Evolutionary conservation across 768 basidiomycete genomes (phyloP), one percentile per base, ranked within the genome.

Genomic region (Xanthoconium stramineum): DNA sequence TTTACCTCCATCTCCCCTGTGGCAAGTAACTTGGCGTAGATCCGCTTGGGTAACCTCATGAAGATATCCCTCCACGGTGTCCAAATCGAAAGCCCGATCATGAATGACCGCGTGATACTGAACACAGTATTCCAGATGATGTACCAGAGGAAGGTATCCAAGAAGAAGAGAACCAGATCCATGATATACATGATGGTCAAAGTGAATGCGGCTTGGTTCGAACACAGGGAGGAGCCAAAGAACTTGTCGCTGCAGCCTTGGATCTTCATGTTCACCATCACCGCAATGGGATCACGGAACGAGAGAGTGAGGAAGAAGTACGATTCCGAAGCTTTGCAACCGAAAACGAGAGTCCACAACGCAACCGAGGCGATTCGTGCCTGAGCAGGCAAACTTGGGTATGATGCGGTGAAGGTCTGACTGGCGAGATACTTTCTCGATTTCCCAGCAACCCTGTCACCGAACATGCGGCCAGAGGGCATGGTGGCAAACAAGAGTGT

Each of bases 101-200:
- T 78, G 74, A 99, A 99, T 17, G 87, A 90, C 52, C 95, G 82
- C 24, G 78, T 88, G 64, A 95, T 91, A 67, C 87, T 89, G 76
- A 91, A 90, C 53, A 94, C 90, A 11, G 94, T 95, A 73, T 98
- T 98, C 96, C 96, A 98, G 69, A 98, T 98, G 76, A 98, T 95
- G 69, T 95, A 99, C 97, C 97, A 99, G 32, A 99, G 76, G 88
- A 98, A 99, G 8, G 97, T 99, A 76, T 99, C 97, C 73, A 99
- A 80, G 83, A 98, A 99, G 83, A 92, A 99, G 44, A 99, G 83
- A 50, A 89, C 85, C 46, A 99, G 76, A 69, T 98, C 97, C 96
- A 98, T 98, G 78, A 97, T 77, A 70, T 94, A 98, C 96, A 98
- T 99, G 78, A 98, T 89, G 53, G 97, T 85, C 68, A 99, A 74